Base-by-base conservation (phyloP, 139 green algal species). In the Gonium pectorale region DNA sequence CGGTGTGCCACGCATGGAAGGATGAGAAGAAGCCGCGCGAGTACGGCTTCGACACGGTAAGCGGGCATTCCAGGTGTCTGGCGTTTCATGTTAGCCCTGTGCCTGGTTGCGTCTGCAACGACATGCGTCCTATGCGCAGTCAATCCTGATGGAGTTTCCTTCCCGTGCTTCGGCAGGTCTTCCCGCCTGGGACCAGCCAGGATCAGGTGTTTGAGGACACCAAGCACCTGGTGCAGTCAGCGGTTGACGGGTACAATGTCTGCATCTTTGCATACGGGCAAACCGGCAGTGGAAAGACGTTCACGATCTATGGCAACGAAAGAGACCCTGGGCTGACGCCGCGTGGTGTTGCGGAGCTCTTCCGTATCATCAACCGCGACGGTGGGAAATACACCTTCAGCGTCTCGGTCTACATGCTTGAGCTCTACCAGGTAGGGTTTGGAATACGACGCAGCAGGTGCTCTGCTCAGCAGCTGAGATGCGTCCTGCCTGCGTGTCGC, bases 121-220 rank as follows among this genome's bases (percentile, higher is more conserved):
- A n/a, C n/a, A n/a, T n/a, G n/a, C n/a, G n/a, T n/a, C n/a, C n/a
- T n/a, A n/a, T n/a, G n/a, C n/a, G n/a, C n/a, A n/a, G n/a, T n/a
- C n/a, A n/a, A n/a, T n/a, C n/a, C n/a, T n/a, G n/a, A n/a, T n/a
- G n/a, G n/a, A n/a, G 26, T 64, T 7, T 37, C 2, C 3, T 33
- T 41, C 62, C 31, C 31, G 26, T 8, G 5, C 8, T 26, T 13
- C 26, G 37, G 63, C 87, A 89, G 87, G 94, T 97, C 11, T 98
- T 98, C 81, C 29, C 68, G 17, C 80, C 87, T 2, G 72, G 63
- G 17, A 90, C 91, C 29, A 87, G 67, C 26, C 96, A 98, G 88
- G 96, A 98, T 29, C 85, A 92, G 72, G 94, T 99, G 67, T 99
- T 99, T 90, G 96, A 98, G 80, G 97, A 99, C 89, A 99, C 96